These are phyloP conservation scores for Carex sylvatica DNA, from an alignment of 202 grass and related monocot species.

Conservation along the genomic window DNA sequence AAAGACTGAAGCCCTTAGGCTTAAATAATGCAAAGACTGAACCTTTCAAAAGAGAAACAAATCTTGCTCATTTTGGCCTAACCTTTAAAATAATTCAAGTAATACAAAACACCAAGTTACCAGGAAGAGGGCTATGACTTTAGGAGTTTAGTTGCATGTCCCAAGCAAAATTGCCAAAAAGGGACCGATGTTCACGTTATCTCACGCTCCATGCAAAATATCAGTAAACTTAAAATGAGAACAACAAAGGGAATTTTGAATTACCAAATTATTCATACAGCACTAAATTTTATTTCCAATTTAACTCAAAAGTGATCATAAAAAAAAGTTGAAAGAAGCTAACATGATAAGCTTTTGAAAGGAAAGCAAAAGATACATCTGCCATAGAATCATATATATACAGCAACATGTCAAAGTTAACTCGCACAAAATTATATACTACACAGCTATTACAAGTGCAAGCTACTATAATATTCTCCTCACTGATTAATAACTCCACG, in stretches of 20 bases:
- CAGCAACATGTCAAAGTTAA: background rate
- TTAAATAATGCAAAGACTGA: background rate
- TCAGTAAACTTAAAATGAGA: background rate
- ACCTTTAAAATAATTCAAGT: background rate
- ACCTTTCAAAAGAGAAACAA: too few species aligned
- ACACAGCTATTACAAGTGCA: constrained; percentile 21
- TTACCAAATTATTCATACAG: background rate
- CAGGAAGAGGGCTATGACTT: background rate
- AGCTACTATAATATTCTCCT: constrained; percentile 14
- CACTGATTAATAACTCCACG: background rate
- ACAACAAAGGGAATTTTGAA: background rate
- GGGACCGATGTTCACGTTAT: background rate
- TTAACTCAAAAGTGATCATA: background rate
- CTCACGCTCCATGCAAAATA: background rate
- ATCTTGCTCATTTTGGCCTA: background rate
- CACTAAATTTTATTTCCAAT: background rate
- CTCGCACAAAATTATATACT: constrained; percentile 16
- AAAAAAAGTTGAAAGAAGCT: background rate
- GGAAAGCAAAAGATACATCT: background rate
- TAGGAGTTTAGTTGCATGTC: background rate
- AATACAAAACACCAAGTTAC: background rate
- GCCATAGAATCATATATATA: background rate
- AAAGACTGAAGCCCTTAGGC: background rate
- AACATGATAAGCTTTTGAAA: background rate
- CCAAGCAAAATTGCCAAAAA: background rate